phyloP scores from a whole-genome alignment of 2,329 filamentous ascomycete species.

The Catunica adiposa region DNA sequence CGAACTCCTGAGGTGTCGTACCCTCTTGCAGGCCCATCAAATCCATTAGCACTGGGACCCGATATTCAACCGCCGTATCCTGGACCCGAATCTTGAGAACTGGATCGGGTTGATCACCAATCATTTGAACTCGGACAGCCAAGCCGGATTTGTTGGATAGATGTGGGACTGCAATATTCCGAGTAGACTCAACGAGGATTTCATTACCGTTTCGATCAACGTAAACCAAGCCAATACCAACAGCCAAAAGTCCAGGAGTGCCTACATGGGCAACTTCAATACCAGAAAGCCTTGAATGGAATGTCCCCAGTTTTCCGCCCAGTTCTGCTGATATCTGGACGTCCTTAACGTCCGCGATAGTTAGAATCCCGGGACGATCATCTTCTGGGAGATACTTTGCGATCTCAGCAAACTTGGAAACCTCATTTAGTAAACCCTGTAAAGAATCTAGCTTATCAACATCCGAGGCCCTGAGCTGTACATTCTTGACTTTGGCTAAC shows the following conservation, averaged over 20 bases:
- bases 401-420: slow-evolving; percentile 69
- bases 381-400: slow-evolving; percentile 93
- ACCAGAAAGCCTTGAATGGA: slow-evolving; percentile 41
- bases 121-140: slow-evolving; percentile 74
- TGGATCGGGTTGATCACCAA: slow-evolving; percentile 88
- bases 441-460: slow-evolving; percentile 51
- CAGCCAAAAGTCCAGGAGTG: slow-evolving; percentile 63
- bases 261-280: slow-evolving; percentile 67
- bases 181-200: slow-evolving; percentile 47
- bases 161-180: slow-evolving; percentile 17
- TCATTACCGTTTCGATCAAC: slow-evolving; percentile 51
- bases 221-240: slow-evolving; percentile 49
- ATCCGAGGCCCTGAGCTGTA: slow-evolving; percentile 46
- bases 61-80: slow-evolving; percentile 76
- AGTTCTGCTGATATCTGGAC: slow-evolving; percentile 46
- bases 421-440: slow-evolving; percentile 56
- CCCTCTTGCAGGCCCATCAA: slow-evolving; percentile 54
- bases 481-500: slow-evolving; percentile 47
- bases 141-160: slow-evolving; percentile 21
- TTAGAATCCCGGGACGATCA: slow-evolving; percentile 76
- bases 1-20: slow-evolving; percentile 54
- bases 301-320: slow-evolving; percentile 50
- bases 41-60: slow-evolving; percentile 67
- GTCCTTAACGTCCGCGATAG: slow-evolving; percentile 49
- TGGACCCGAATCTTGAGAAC: slow-evolving; percentile 75